These are phyloP conservation scores for Ophiostoma quercus DNA, from an alignment of 2,329 filamentous ascomycete genomes.

Conservation along the genomic window DNA sequence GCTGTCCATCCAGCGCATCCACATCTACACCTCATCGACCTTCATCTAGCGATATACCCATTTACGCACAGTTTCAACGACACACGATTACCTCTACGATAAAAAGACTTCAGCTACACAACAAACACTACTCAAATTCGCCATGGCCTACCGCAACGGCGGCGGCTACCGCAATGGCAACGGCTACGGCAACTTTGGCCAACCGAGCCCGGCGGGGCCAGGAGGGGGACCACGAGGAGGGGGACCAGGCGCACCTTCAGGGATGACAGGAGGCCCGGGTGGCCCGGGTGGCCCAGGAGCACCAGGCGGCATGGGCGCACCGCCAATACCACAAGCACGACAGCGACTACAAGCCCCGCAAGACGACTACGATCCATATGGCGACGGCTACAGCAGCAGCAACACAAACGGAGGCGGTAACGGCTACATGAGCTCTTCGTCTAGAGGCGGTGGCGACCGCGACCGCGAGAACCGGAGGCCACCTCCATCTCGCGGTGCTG, in stretches of 20 bases:
- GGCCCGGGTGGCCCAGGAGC: slow-evolving; percentile 21
- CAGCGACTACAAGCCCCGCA: slow-evolving; percentile 25
- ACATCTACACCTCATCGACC: not conserved
- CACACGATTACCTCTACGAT: not conserved
- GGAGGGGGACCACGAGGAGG: slow-evolving; percentile 10
- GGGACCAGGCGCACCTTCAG: slow-evolving; percentile 23
- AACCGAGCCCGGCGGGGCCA: slow-evolving; percentile 20
- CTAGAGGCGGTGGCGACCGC: slow-evolving; percentile 11
- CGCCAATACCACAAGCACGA: slow-evolving; percentile 14
- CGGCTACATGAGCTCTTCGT: slow-evolving; percentile 26
- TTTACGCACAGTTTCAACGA: not conserved
- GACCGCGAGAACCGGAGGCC: slow-evolving; percentile 17
- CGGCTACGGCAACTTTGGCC: slow-evolving; percentile 42
- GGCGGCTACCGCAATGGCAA: slow-evolving; percentile 43
- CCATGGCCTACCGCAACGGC: slow-evolving; percentile 50
- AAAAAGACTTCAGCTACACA: not conserved
- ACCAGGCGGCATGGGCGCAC: not conserved
- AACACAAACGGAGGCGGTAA: slow-evolving; percentile 36
- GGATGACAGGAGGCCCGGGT: not conserved
- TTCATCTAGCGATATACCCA: not conserved
- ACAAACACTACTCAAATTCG: not conserved
- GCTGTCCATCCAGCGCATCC: slow-evolving; percentile 4
- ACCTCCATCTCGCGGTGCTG: slow-evolving; percentile 29
- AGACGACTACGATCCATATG: slow-evolving; percentile 49
- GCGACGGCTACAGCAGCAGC: slow-evolving; percentile 43